Conservation (phyloP, 73 alveolate species). For the Tetrahymena elliotti region DNA sequence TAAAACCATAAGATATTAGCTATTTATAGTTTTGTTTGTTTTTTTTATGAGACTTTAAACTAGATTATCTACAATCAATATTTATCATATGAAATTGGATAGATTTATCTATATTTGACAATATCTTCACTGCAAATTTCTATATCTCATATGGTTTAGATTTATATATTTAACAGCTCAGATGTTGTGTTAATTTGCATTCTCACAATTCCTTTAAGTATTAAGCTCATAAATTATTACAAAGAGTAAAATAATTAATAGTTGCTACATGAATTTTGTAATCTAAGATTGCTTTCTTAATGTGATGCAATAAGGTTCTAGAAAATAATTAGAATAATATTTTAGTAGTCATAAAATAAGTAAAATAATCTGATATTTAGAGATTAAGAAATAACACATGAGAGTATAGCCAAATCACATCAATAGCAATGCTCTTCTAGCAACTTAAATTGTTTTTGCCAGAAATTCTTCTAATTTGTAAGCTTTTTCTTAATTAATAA, state of each 20-base stretch:
- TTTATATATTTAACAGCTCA: background rate
- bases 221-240: background rate
- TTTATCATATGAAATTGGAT: background rate
- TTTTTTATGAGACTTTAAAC: background rate
- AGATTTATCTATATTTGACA: background rate
- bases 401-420: background rate
- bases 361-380: background rate
- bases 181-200: background rate
- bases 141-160: background rate
- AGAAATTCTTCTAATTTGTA: background rate
- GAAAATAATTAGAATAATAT: background rate
- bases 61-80: background rate
- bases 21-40: background rate
- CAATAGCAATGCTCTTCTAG: background rate
- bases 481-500: no score
- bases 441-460: background rate
- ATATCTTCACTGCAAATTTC: background rate
- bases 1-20: background rate
- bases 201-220: background rate
- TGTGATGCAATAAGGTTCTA: background rate
- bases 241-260: background rate
- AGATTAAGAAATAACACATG: background rate
- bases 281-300: background rate
- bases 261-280: background rate
- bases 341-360: background rate